A percentile compares a stretch with the other conserved stretches of the same genome.
Conservation (phyloP, 108 stramenopile species). For the Aurantiochytrium sp. region DNA sequence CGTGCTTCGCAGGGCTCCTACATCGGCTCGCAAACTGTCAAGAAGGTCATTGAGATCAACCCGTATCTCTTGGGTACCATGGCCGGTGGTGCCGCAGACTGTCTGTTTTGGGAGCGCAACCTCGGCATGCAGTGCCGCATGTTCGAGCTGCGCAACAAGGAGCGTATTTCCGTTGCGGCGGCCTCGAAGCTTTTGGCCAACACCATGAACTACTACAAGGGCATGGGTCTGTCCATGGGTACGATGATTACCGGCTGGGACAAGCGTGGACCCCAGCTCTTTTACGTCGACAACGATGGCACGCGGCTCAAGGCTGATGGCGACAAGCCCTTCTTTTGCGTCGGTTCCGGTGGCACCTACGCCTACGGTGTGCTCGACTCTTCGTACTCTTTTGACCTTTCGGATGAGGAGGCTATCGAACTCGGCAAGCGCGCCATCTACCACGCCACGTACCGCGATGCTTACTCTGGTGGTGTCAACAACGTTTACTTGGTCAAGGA, state of each 20-base stretch:
- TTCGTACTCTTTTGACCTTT: conserved; percentile 81
- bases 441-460: conserved; percentile 98
- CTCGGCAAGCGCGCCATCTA: conserved; percentile 98
- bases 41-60: conserved; percentile 38
- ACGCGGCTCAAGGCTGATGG: conserved; percentile 89
- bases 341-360: conserved; percentile 96
- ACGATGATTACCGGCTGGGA: conserved; percentile 54
- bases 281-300: conserved; percentile 98
- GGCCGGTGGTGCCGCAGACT: conserved; percentile 97
- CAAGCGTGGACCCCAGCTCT: conserved; percentile 65
- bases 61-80: conserved; percentile 95
- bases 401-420: conserved; percentile 97
- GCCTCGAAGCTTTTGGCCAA: conserved; percentile 94
- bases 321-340: conserved; percentile 65
- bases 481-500: conserved; percentile 91
- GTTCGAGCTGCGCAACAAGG: conserved; percentile 35
- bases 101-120: conserved; percentile 98
- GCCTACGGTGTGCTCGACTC: conserved; percentile 98
- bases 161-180: conserved; percentile 64
- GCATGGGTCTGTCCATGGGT: conserved; percentile 97
- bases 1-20: conserved; percentile 96
- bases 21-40: conserved; percentile 81
- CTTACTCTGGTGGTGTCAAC: conserved; percentile 84
- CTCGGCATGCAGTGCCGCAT: conserved; percentile 79
- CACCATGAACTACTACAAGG: conserved; percentile 89